phyloP scores from a whole-genome alignment of 2,329 filamentous ascomycete species.

The Cercospora sesami region DNA sequence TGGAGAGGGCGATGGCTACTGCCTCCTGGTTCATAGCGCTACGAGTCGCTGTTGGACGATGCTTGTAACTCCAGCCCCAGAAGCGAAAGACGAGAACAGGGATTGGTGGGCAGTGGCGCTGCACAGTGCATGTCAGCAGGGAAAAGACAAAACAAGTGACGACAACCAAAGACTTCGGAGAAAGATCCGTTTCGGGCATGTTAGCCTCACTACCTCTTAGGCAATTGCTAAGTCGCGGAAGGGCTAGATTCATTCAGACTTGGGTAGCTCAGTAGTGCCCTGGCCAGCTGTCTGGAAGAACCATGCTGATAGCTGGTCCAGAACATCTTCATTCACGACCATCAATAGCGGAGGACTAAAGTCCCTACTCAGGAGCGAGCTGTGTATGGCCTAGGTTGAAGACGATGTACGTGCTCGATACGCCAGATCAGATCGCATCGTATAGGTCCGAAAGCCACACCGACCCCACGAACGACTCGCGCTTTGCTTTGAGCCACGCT shows the following conservation, averaged over 20 bases:
- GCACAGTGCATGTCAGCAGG: neutral
- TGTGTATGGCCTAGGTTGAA: neutral
- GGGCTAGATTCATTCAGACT: neutral
- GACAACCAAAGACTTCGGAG: neutral
- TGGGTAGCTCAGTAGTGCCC: neutral
- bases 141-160: neutral
- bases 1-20: neutral
- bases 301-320: neutral
- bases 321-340: neutral
- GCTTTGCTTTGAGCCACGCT: neutral
- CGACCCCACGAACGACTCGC: neutral
- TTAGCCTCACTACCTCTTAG: neutral
- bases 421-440: neutral
- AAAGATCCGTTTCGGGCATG: neutral
- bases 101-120: neutral
- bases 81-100: neutral
- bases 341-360: neutral
- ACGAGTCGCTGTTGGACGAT: neutral
- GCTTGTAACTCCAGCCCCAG: neutral
- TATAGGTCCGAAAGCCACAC: neutral
- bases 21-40: neutral
- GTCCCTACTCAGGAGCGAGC: neutral
- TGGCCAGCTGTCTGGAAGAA: neutral
- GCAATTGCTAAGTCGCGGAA: neutral
- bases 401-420: neutral